Conservation (phyloP, 345 rosid species). For the Brassica napus region Da-Ae NC_063441.1:18771501-18772000, state of each 20-base stretch:
- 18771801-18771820: constrained; percentile 51
- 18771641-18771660: constrained; percentile 33
- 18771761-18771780: constrained; percentile 33
- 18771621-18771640: constrained; percentile 51
- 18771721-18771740: constrained; percentile 35
- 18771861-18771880: too few species aligned
- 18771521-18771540: not conserved
- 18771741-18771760: constrained; percentile 33
- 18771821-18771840: constrained; percentile 19
- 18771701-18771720: constrained; percentile 31
- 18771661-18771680: constrained; percentile 46
- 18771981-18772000: too few species aligned
- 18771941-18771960: too few species aligned
- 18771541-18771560: not conserved
- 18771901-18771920: too few species aligned
- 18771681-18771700: constrained; percentile 44
- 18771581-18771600: constrained; percentile 85
- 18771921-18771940: too few species aligned
- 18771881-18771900: too few species aligned
- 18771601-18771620: constrained; percentile 85
- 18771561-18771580: not conserved
- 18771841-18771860: not conserved
- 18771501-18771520: not conserved
- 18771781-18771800: constrained; percentile 42
- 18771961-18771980: too few species aligned